Evolutionary conservation across 257 asterid genomes (phyloP), one percentile per base, ranked within the genome.

Genomic region (Ocimum tenuiflorum): DNA sequence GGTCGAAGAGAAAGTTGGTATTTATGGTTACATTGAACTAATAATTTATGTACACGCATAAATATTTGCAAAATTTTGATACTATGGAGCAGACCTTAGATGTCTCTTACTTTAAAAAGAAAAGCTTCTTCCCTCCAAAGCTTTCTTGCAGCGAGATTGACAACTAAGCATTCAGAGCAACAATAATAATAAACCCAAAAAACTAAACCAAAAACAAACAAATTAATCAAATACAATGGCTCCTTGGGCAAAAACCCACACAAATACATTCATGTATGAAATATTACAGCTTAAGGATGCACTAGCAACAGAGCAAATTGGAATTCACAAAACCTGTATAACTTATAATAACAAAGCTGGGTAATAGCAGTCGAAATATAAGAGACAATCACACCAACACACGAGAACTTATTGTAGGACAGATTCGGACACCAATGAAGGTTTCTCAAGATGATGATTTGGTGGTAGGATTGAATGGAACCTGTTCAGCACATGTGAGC

Each of bases 401-500:
- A 22, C 13, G 67, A 24, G 52, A 38, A 69, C 77, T 84, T 84
- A 81, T 86, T 85, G n/a, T n/a, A n/a, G n/a, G n/a, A n/a, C n/a
- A n/a, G n/a, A 60, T 60, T 69, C 7, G 66, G 69, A 23, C 7
- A 41, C 5, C 7, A 19, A 12, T 1, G 50, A 22, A 50, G 27
- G n/a, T 10, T 66, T 24, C 64, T 73, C 83, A 85, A 67, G 91
- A 74, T 9, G 98, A 33, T 12, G 88, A 13, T 33, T 81, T 48
- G 6, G 73, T 52, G 47, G 87, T 18, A 0, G 99, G 97, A 49
- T 86, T 86, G 67, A 91, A 88, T 0, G 83, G 67, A 48, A 45
- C 74, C 75, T 90, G 95, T 64, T 92, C 96, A 0, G 83, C 88
- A 66, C 99, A 89, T 3, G 77, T 59, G 77, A 92, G 95, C 13